Evolutionary conservation across 2,329 filamentous ascomycete genomes (phyloP), one percentile per base, ranked within the genome.

Genomic region (Clarireedia monteithiana): DNA sequence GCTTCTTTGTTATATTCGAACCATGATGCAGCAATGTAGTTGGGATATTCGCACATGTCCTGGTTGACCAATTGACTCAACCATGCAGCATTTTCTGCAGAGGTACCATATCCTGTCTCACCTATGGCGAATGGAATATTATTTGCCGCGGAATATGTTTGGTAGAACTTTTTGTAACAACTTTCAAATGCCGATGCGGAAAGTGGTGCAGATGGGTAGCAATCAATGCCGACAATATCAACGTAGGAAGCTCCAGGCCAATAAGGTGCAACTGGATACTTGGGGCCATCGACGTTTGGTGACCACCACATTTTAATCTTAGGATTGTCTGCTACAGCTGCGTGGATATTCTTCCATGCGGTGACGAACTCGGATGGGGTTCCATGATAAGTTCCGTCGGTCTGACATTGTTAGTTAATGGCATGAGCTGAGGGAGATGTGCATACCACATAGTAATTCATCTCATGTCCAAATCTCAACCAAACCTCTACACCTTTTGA

Each of bases 391-490:
- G 47, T 58, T 23, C 34, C 30, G 39, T 14, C 12, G 14, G 27
- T 45, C 51, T 58, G 49, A 7, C 20, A 4, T 50, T 5, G 15
- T 30, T 26, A 38, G 23, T 57, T 44, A 48, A 30, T 36, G 12
- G n/a, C 2, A 38, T 15, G 10, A 24, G 15, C 4, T 14, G n/a
- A 34, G 12, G 17, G 39, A 5, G 14, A 4, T 20, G 23, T 27
- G 42, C 45, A 46, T 24, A 58, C 56, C 10, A 50, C 47, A 46
- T 58, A 58, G 23, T 50, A 58, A 36, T 58, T 58, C 56, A 58
- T 58, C 52, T 58, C 56, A 55, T 58, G 56, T 4, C 56, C 51
- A 15, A 58, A 58, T 47, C 56, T 45, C 51, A 58, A 27, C 56
- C 56, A 58, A 27, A 58, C 47, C 5, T 58, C 56, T n/a, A 58